Conservation (phyloP, 768 basidiomycete species). For the Tylopilus rubrobrunneus region DNA sequence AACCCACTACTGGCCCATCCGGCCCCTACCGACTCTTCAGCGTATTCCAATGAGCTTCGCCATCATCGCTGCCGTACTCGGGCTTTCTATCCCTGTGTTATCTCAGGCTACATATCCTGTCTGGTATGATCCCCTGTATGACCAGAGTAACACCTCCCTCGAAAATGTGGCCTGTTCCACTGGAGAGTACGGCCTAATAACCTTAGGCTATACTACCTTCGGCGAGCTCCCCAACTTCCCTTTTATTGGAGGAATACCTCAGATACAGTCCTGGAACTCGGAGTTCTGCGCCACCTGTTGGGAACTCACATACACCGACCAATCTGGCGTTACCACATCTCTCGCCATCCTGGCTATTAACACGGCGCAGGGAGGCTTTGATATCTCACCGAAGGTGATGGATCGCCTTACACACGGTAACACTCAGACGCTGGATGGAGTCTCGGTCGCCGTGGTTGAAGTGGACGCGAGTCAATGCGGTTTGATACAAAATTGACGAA, state of each 20-base stretch:
- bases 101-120: slow-evolving; percentile 20
- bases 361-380: slow-evolving; percentile 36
- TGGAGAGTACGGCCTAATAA: slow-evolving; percentile 38
- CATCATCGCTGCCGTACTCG: background rate
- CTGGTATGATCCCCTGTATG: slow-evolving; percentile 49
- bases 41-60: background rate
- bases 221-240: slow-evolving; percentile 16
- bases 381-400: slow-evolving; percentile 33
- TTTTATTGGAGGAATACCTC: slow-evolving; percentile 52
- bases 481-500: no score
- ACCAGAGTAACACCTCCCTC: slow-evolving; percentile 39
- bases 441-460: no score
- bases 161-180: slow-evolving; percentile 46
- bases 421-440: slow-evolving; percentile 26
- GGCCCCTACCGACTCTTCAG: no score
- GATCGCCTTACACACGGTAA: slow-evolving; percentile 31
- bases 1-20: no score
- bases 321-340: slow-evolving; percentile 27
- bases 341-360: slow-evolving; percentile 55
- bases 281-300: slow-evolving; percentile 58
- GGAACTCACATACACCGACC: slow-evolving; percentile 44
- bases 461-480: no score
- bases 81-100: background rate
- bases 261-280: slow-evolving; percentile 50
- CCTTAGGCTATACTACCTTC: background rate